Conservation (phyloP, 768 basidiomycete genomes). For the Tricholoma matsutake region DNA sequence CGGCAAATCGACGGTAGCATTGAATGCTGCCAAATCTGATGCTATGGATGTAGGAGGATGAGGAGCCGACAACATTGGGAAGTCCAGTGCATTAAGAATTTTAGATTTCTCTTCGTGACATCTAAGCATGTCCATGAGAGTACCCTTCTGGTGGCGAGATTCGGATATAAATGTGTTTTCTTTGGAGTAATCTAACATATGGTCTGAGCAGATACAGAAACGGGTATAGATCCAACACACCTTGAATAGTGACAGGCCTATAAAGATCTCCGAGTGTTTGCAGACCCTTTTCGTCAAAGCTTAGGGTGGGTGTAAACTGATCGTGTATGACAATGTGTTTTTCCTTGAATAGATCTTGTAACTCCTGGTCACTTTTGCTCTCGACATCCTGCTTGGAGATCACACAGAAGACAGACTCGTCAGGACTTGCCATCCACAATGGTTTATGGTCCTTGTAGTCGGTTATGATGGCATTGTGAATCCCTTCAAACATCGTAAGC, state of each 20-base stretch:
- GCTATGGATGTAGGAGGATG: background rate
- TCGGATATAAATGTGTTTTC: background rate
- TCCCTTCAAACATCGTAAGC: background rate
- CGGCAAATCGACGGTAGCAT: background rate
- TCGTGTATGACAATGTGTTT: background rate
- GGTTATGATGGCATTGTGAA: background rate
- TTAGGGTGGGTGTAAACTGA: background rate
- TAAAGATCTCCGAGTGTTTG: background rate
- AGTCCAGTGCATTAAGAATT: background rate
- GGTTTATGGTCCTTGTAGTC: background rate
- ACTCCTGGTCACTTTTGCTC: background rate
- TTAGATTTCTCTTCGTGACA: background rate
- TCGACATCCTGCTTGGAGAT: background rate
- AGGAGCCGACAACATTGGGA: background rate
- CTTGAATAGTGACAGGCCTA: background rate
- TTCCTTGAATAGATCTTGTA: background rate
- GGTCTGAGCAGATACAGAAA: background rate
- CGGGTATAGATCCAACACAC: background rate
- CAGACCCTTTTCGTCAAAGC: background rate
- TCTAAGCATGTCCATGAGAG: background rate
- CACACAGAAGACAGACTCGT: background rate
- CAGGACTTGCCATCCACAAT: background rate
- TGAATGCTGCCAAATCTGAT: background rate
- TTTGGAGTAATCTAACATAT: background rate
- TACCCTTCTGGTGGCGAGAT: background rate